A percentile compares a stretch with the other conserved stretches of the same genome.
phyloP scores from a whole-genome alignment of 2,329 filamentous ascomycete species.

The Xylaria sp. region DNA sequence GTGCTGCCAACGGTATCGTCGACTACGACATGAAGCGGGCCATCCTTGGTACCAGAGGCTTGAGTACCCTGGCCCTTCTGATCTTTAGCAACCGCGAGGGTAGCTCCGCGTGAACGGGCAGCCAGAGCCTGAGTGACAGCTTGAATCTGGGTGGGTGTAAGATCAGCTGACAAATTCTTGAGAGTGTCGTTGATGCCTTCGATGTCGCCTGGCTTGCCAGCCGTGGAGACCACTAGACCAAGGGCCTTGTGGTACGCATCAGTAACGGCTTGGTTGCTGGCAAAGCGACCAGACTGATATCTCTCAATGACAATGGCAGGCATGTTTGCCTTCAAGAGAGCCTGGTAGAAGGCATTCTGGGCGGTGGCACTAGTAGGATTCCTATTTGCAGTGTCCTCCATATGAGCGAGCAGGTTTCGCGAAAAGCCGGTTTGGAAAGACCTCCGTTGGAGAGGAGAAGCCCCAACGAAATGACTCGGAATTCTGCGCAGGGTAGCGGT shows the following conservation, averaged over 20 bases:
- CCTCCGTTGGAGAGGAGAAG: constrained; percentile 40
- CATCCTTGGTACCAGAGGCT: constrained; percentile 72
- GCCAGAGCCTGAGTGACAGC: constrained; percentile 83
- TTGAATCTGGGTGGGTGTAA: constrained; percentile 70
- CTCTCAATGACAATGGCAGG: constrained; percentile 90
- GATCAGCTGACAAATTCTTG: constrained; percentile 46
- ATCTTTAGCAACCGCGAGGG: constrained; percentile 60
- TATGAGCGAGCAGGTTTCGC: constrained; percentile 74
- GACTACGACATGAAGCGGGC: constrained; percentile 93
- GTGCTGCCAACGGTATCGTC: constrained; percentile 82
- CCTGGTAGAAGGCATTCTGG: constrained; percentile 93
- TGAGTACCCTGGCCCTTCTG: no score
- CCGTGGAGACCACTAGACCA: constrained; percentile 44
- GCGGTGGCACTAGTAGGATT: constrained; percentile 86
- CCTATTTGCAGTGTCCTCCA: constrained; percentile 91
- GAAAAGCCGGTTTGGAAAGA: constrained; percentile 56
- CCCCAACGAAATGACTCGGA: constrained; percentile 23
- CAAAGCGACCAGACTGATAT: constrained; percentile 85
- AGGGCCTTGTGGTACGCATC: constrained; percentile 80
- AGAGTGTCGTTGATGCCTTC: constrained; percentile 34
- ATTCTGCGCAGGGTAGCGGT: constrained; percentile 28
- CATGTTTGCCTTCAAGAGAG: constrained; percentile 89
- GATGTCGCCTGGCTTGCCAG: constrained; percentile 38
- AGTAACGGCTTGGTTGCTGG: constrained; percentile 78
- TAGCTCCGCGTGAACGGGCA: constrained; percentile 70